These are phyloP conservation scores for Rhynchosporium secalis DNA, from an alignment of 2,329 filamentous ascomycete species.

Conservation along the genomic window DNA sequence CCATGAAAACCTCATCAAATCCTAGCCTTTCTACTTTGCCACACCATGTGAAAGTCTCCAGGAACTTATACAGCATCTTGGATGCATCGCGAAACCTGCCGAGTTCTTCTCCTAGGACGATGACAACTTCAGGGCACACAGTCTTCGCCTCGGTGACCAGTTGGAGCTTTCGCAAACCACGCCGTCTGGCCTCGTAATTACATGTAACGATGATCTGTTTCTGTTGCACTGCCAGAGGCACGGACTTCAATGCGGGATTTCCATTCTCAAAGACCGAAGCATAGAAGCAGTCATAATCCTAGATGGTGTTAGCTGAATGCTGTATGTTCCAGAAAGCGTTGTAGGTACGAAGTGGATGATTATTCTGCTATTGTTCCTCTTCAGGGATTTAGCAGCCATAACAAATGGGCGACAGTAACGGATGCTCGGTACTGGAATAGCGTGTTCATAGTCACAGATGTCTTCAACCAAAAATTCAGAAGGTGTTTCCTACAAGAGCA, in stretches of 20 bases:
- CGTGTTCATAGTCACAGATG: slow-evolving; percentile 19
- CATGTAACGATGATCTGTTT: slow-evolving; percentile 76
- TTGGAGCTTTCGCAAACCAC: slow-evolving; percentile 79
- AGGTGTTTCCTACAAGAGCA: neutral
- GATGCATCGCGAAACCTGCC: slow-evolving; percentile 83
- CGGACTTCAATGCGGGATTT: slow-evolving; percentile 68
- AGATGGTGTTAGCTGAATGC: slow-evolving; percentile 18
- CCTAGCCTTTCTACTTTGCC: slow-evolving; percentile 77
- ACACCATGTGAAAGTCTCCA: slow-evolving; percentile 76
- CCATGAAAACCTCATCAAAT: slow-evolving; percentile 76
- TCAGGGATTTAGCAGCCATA: slow-evolving; percentile 21
- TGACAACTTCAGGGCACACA: slow-evolving; percentile 78
- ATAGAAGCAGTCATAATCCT: slow-evolving; percentile 93
- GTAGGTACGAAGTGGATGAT: slow-evolving; percentile 61
- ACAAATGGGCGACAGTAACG: slow-evolving; percentile 2
- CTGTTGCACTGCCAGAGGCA: slow-evolving; percentile 57
- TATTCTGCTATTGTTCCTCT: slow-evolving; percentile 26
- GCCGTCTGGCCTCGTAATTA: slow-evolving; percentile 85
- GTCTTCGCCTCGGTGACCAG: slow-evolving; percentile 78
- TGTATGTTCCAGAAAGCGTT: neutral
- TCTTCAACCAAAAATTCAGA: neutral
- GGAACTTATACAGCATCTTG: slow-evolving; percentile 73
- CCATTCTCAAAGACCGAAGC: slow-evolving; percentile 82
- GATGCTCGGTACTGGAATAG: slow-evolving; percentile 16
- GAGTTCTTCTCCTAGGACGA: slow-evolving; percentile 84